Base-by-base conservation (phyloP, 1,139 yeast species). In the Pichia sp. region DNA sequence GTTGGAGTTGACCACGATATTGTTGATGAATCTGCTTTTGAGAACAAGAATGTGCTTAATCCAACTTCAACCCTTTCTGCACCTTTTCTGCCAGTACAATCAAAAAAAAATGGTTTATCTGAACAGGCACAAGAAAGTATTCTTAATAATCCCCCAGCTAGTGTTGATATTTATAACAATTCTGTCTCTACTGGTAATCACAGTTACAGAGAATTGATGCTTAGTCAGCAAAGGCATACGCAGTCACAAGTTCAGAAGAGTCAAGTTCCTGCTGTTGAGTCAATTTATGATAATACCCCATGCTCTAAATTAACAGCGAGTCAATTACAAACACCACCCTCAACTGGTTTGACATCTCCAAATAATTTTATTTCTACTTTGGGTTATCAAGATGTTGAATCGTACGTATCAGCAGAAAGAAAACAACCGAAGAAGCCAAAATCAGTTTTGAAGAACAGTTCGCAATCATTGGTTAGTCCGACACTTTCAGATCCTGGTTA, bases 11-110 rank as follows among this genome's bases (percentile, higher is more conserved):
- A 54, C 18, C 52, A 48, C 19, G 44, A 48, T 8, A 46, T 54
- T 47, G 63, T 60, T 38, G 59, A 56, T 25, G 61, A 59, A 19
- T 55, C 57, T 25, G 57, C 58, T 18, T 53, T 58, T 29, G 11
- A 36, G 5, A 10, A 10, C 9, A 36, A 10, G 10, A 3, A 1
- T 11, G 5, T 5, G 16, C 19, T 33, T 16, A 33, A 19, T 10
- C 2, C 41, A 18, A 4, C 14, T 19, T 10, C 10, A 10, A 5
- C 2, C 16, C 7, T 10, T 18, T 36, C 25, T 19, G 25, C 25
- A 25, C 9, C 29, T n/a, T 19, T 25, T 9, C 22, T 16, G 14
- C 11, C 18, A 25, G 6, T 10, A 7, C 16, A 41, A 6, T 25
- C 43, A 25, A 25, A 41, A 3, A 14, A 16, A n/a, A n/a, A n/a